Percentiles rank a stretch among this genome's conserved stretches.
These are phyloP conservation scores for Trichoderma semiorbis DNA, from an alignment of 2,329 filamentous ascomycete genomes.

Conservation along the genomic window DNA sequence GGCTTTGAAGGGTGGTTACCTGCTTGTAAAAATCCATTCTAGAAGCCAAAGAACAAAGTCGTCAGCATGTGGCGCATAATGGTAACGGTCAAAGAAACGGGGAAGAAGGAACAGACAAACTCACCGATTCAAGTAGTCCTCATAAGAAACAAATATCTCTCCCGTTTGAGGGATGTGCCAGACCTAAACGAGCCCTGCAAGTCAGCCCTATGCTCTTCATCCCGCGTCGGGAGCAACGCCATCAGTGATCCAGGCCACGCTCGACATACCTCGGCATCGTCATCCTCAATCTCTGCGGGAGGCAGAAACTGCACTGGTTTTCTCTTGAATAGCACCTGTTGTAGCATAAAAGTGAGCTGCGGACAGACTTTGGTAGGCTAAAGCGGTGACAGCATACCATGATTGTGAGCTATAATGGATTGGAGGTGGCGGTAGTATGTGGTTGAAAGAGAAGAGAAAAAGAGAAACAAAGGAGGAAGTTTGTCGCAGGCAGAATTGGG, in stretches of 20 bases:
- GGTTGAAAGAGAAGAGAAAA: background rate
- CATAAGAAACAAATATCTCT: slow-evolving; percentile 85
- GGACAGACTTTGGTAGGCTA: background rate
- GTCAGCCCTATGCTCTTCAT: background rate
- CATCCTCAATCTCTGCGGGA: slow-evolving; percentile 69
- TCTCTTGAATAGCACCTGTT: slow-evolving; percentile 64
- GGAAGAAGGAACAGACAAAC: slow-evolving; percentile 28
- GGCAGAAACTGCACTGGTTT: slow-evolving; percentile 86
- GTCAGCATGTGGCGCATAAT: slow-evolving; percentile 18
- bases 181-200: slow-evolving; percentile 53
- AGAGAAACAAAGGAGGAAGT: background rate
- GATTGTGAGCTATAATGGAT: slow-evolving; percentile 4
- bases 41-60: slow-evolving; percentile 6
- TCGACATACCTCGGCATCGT: slow-evolving; percentile 70
- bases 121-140: slow-evolving; percentile 80
- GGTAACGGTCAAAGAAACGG: background rate
- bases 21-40: slow-evolving; percentile 94
- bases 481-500: background rate
- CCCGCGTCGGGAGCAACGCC: background rate
- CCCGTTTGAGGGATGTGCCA: slow-evolving; percentile 89
- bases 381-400: slow-evolving; percentile 13
- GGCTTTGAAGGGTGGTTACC: slow-evolving; percentile 41
- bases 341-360: background rate
- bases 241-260: background rate
- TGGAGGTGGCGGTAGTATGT: background rate